Conservation (phyloP, 2,329 filamentous ascomycete species). For the Chrysosporium queenslandicum region DNA sequence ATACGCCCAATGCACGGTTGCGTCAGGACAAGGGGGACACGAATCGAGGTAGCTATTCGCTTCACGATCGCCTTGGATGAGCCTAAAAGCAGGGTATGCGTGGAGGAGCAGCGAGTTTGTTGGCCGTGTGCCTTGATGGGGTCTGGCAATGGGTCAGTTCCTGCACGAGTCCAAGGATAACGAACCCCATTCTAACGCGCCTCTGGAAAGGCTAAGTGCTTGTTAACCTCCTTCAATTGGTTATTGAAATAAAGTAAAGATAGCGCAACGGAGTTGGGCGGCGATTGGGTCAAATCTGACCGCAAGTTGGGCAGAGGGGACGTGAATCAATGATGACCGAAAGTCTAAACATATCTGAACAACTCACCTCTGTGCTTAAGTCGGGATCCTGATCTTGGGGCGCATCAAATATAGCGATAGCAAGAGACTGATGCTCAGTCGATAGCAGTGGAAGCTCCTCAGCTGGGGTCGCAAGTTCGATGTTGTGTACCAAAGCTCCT, state of each 20-base stretch:
- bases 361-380: conserved; percentile 8
- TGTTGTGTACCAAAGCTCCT: conserved; percentile 5
- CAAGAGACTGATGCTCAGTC: background rate
- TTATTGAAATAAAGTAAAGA: background rate
- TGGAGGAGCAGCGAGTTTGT: conserved; percentile 1
- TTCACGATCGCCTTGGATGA: conserved; percentile 15
- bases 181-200: conserved; percentile 6
- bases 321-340: conserved; percentile 1
- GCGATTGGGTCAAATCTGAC: conserved; percentile 13
- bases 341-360: conserved; percentile 4
- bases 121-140: conserved; percentile 8
- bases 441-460: background rate
- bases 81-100: conserved; percentile 11
- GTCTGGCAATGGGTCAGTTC: conserved; percentile 8
- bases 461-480: background rate
- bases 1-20: conserved; percentile 15
- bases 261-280: conserved; percentile 8
- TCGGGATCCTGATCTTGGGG: background rate
- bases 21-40: conserved; percentile 5
- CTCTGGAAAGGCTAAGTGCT: background rate
- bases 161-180: conserved; percentile 8
- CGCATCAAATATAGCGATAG: conserved; percentile 1
- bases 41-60: conserved; percentile 10
- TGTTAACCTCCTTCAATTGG: conserved; percentile 5
- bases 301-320: conserved; percentile 16